Evolutionary conservation across 192 early-diverging fungal species (phyloP), one percentile per base, ranked within the genome.

Genomic region (Dimargaris cristalligena): DNA sequence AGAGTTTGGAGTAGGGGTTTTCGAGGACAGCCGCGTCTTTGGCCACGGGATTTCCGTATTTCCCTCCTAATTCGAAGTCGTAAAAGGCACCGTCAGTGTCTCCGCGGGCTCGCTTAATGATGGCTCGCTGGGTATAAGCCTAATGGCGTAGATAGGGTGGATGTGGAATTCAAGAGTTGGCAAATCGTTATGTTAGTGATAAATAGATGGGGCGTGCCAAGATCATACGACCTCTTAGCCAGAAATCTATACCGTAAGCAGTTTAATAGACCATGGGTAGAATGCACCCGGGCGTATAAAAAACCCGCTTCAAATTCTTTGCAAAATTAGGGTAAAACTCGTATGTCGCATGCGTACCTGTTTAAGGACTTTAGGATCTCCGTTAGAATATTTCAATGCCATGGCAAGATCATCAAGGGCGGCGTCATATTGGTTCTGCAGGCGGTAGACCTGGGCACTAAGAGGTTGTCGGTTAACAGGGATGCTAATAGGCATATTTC

Each of bases 1-100:
- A 80, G 34, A 86, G 74, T 59, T 84, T 84, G 18, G 81, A 81
- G 62, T 86, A 86, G 1, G 81, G 84, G 61, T 86, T 86, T 60
- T 82, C 78, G 60, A 74, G 69, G 23, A 80, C 63, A 22, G 65
- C 76, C 0, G 71, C 72, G 32, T 67, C 62, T 31, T 71, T 71
- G 3, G 83, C 79, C 3, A 82, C 45, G 55, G 77, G 74, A 62
- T 80, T 83, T 1, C 83, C 83, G 45, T 67, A 78, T 58, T 69
- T 69, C 20, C 81, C 81, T 10, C 81, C 81, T 65, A 65, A 61
- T 33, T 74, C 72, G 63, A 85, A 77, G 65, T 77, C 75, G 25
- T 62, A 57, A 13, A 78, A 80, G 1, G 76, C 71, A 0, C 67
- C 82, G 23, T 67, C 68, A 34, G 62, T 62, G 47, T 83, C 70